These are phyloP conservation scores for Mycena metata DNA, from an alignment of 768 basidiomycete genomes.

Conservation along the genomic window DNA sequence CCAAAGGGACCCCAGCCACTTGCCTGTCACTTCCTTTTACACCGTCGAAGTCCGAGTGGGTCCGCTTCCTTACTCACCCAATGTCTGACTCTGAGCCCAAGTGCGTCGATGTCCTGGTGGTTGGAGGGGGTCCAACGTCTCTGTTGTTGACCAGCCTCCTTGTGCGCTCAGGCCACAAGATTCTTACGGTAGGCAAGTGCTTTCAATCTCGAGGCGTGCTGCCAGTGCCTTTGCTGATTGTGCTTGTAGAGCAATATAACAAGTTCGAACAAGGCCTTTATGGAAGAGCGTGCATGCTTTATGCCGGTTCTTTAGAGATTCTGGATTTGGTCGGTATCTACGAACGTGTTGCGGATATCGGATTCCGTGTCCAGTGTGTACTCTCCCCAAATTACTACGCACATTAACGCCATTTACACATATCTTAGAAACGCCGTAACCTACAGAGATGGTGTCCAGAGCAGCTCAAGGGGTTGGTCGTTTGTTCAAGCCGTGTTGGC, in stretches of 20 bases:
- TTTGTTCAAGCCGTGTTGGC: neutral
- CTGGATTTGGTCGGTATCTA: conserved; percentile 17
- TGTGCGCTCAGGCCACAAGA: conserved; percentile 12
- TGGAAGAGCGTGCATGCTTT: conserved; percentile 14
- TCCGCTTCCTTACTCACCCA: too few species aligned
- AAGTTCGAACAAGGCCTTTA: conserved; percentile 13
- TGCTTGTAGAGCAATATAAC: conserved; percentile 15
- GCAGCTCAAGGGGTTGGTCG: conserved; percentile 6
- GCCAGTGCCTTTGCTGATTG: too few species aligned
- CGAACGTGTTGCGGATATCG: conserved; percentile 17
- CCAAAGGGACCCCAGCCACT: too few species aligned
- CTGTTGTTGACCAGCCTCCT: neutral
- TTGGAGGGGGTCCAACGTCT: conserved; percentile 10
- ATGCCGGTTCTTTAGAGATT: conserved; percentile 11
- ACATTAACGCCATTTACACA: neutral
- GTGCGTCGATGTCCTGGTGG: conserved; percentile 13
- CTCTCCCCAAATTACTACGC: too few species aligned
- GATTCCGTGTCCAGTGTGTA: conserved; percentile 12
- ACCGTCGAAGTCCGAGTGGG: too few species aligned
- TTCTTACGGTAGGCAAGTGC: conserved; percentile 5
- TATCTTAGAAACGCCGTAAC: neutral
- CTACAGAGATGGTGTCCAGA: conserved; percentile 1
- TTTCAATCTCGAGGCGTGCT: neutral
- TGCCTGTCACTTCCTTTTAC: too few species aligned
- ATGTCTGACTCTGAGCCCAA: too few species aligned